These are phyloP conservation scores for Trapa bicornis DNA, from an alignment of 345 rosid genomes.

Conservation along the genomic window DNA sequence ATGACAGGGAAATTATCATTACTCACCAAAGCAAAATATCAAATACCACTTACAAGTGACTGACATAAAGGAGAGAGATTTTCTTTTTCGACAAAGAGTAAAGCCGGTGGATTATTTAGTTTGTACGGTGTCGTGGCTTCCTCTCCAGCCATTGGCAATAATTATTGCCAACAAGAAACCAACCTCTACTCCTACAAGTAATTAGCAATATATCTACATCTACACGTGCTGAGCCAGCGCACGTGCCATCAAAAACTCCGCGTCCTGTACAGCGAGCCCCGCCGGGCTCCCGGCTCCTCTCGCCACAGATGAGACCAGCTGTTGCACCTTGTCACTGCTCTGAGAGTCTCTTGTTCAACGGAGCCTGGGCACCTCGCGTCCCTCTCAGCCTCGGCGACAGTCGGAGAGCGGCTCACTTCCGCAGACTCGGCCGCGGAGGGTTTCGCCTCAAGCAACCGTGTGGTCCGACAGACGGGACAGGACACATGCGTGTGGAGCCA, in stretches of 20 bases:
- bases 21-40: no score
- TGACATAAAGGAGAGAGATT: no score
- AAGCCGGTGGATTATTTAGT: no score
- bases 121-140: no score
- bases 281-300: neutral
- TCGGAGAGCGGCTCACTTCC: neutral
- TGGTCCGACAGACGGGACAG: slow-evolving; percentile 56
- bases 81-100: no score
- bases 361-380: neutral
- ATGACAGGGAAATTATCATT: no score
- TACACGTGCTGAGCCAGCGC: slow-evolving; percentile 4
- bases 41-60: no score
- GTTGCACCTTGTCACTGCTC: slow-evolving; percentile 10
- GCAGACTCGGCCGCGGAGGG: neutral
- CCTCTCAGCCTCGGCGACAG: slow-evolving; percentile 9
- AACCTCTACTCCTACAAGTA: neutral
- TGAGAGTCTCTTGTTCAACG: neutral
- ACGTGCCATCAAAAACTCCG: slow-evolving; percentile 13
- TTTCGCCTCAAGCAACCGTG: slow-evolving; percentile 16
- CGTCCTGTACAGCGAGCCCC: slow-evolving; percentile 5
- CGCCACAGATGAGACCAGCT: slow-evolving; percentile 12
- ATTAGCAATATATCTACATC: neutral
- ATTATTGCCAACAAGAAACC: neutral
- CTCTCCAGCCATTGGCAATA: no score
- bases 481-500: slow-evolving; percentile 38